Base-by-base conservation (phyloP, 2,329 filamentous ascomycete species). In the Nigrograna mackinnonii region DNA sequence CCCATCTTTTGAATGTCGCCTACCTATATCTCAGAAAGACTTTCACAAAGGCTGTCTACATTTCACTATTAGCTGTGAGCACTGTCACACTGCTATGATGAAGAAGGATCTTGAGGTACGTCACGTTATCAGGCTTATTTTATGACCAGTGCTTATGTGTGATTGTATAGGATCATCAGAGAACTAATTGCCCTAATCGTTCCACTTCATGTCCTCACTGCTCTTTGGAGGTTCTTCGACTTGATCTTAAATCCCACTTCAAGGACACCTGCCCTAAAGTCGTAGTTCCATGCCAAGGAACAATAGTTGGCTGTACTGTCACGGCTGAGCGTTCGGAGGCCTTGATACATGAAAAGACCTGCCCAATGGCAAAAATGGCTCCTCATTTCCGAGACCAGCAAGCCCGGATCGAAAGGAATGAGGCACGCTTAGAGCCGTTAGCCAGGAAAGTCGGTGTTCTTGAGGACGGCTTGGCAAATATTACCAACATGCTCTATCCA, bases 11-110 rank as follows among this genome's bases (percentile, higher is more conserved):
- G 64, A 68, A 11, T 85, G 82, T 58, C 69, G 72, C 16, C 68
- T 77, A 47, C 69, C 71, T 36, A 74, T 79, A n/a, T 73, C 72
- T 32, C 75, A 79, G 54, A 84, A 79, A 59, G 75, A 84, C 57
- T 63, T 75, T 30, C 67, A 74, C 30, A 66, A 72, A 43, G 76
- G 71, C 18, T 84, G 81, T 57, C 66, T 81, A 51, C 81, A 84
- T 59, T 72, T 68, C 41, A 68, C 72, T 6, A 71, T 77, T 33
- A 72, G 64, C 48, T 84, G 81, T 52, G 66, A 77, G 12, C 67
- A 74, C 41, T 84, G 81, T 49, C 71, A 73, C 21, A 70, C 74
- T 37, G 69, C 72, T 22, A 67, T 84, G 53, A 76, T 79, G 64
- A 75, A 80, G 57, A 73, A 73, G 44, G 73, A 82, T 41, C 71